These are phyloP conservation scores for Westerdykella sp. DNA, from an alignment of 2,329 filamentous ascomycete species.

Conservation along the genomic window DNA sequence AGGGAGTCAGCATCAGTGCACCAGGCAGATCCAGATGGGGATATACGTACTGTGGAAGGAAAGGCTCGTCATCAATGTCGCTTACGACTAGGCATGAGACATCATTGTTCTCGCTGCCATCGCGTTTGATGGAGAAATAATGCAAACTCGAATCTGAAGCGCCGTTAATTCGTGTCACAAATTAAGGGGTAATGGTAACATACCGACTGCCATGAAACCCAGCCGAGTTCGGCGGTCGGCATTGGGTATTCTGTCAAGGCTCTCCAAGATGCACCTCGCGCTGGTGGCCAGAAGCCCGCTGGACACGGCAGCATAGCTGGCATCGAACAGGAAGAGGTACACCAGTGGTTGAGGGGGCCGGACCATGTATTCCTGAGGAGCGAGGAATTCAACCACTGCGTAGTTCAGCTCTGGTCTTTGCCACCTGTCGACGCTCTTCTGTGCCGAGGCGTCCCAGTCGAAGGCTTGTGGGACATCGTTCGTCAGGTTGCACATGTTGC, in stretches of 20 bases:
- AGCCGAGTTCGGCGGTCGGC: constrained; percentile 86
- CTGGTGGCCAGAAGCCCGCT: constrained; percentile 87
- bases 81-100: constrained; percentile 90
- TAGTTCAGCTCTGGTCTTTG: constrained; percentile 89
- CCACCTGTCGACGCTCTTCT: constrained; percentile 89
- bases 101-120: constrained; percentile 76
- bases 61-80: constrained; percentile 83
- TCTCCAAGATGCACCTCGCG: constrained; percentile 89
- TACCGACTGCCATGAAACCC: constrained; percentile 77
- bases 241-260: constrained; percentile 95
- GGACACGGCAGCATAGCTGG: constrained; percentile 83
- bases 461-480: constrained; percentile 99
- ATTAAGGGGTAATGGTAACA: background rate
- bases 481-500: constrained; percentile 98
- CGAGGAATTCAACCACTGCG: constrained; percentile 94
- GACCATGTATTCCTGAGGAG: constrained; percentile 99
- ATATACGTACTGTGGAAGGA: constrained; percentile 63
- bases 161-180: background rate
- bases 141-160: constrained; percentile 73
- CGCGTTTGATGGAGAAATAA: constrained; percentile 91
- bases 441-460: constrained; percentile 90
- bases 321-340: constrained; percentile 92
- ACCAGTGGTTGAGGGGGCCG: constrained; percentile 91
- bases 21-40: too few species aligned
- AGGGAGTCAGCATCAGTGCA: too few species aligned